These are phyloP conservation scores for Pleoardoris graminearum DNA, from an alignment of 2,329 filamentous ascomycete species.

Conservation along the genomic window DNA sequence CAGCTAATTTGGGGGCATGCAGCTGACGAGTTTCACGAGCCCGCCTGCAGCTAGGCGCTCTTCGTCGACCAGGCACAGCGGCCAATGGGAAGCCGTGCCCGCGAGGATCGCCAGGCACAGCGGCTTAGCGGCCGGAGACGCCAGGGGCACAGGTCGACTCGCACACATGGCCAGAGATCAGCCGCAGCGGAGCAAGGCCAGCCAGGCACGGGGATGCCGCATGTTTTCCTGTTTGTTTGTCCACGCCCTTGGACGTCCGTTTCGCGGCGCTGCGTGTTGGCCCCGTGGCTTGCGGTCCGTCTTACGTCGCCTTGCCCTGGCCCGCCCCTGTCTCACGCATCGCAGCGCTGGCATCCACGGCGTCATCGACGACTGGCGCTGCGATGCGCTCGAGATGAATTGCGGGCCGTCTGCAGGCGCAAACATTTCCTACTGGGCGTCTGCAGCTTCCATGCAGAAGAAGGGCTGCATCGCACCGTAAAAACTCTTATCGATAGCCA, in stretches of 20 bases:
- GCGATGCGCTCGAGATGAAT: conserved; percentile 40
- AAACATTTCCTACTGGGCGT: conserved; percentile 17
- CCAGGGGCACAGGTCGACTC: neutral
- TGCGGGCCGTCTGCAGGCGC: conserved; percentile 30
- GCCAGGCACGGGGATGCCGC: neutral
- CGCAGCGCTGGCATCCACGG: conserved; percentile 12
- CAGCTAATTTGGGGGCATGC: conserved; percentile 1
- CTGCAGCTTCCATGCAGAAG: conserved; percentile 30
- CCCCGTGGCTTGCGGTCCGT: conserved; percentile 14
- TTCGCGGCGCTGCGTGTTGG: neutral
- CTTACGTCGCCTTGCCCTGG: conserved; percentile 12
- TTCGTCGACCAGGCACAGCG: conserved; percentile 12
- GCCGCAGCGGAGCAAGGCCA: neutral
- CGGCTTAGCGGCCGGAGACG: neutral
- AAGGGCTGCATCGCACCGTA: conserved; percentile 15
- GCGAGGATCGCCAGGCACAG: conserved; percentile 39
- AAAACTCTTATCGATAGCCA: conserved; percentile 43
- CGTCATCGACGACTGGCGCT: conserved; percentile 10
- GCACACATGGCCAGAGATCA: neutral
- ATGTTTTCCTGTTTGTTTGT: conserved; percentile 13
- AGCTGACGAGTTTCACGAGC: conserved; percentile 26
- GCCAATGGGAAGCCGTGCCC: conserved; percentile 25
- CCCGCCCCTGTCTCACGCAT: neutral
- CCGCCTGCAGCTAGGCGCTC: conserved; percentile 28
- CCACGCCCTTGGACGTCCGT: conserved; percentile 14